These are phyloP conservation scores for Daldinia childiae DNA, from an alignment of 495 filamentous ascomycete genomes.

Conservation along the genomic window DNA sequence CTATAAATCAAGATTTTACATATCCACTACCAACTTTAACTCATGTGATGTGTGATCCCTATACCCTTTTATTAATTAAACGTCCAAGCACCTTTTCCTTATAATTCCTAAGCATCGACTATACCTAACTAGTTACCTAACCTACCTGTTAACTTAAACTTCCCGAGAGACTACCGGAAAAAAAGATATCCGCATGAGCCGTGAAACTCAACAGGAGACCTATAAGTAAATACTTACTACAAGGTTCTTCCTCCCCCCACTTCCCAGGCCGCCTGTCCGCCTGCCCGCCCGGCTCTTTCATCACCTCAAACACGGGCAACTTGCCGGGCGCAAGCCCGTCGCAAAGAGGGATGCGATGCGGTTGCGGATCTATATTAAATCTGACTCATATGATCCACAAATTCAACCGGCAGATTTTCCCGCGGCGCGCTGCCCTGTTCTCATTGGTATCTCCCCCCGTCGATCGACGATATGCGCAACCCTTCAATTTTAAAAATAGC, in stretches of 20 bases:
- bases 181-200: conserved; percentile 1
- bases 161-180: conserved; percentile 2
- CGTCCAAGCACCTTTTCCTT: background rate
- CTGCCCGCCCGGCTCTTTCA: background rate
- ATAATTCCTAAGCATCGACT: background rate
- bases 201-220: conserved; percentile 5
- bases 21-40: no score
- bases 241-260: background rate
- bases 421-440: conserved; percentile 41
- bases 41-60: no score
- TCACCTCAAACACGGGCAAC: background rate
- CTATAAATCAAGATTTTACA: background rate
- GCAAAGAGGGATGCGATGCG: conserved; percentile 21
- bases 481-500: conserved; percentile 5
- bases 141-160: no score
- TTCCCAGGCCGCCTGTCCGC: no score
- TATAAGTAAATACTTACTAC: conserved; percentile 32
- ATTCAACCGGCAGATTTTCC: conserved; percentile 59
- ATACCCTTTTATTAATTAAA: background rate
- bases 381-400: conserved; percentile 58
- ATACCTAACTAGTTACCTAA: no score
- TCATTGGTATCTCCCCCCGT: conserved; percentile 36
- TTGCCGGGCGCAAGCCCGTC: background rate
- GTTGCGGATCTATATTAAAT: conserved; percentile 46
- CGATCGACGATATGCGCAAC: conserved; percentile 27